Conservation (phyloP, 106 monocot species). For the Platanthera zijinensis region DNA sequence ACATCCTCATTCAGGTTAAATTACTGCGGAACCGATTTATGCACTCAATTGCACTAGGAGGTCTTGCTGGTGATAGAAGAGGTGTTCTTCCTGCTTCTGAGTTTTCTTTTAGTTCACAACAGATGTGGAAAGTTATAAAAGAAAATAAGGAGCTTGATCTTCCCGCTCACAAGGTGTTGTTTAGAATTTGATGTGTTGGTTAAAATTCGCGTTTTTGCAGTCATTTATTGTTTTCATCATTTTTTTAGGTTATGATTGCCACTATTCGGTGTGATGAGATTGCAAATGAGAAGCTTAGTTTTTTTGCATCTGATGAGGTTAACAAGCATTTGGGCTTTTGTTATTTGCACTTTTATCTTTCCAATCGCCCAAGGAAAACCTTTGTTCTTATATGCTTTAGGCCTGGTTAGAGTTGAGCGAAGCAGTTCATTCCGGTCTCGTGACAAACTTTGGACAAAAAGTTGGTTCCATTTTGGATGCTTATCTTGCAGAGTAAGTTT, state of each 20-base stretch:
- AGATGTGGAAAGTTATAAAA: slow-evolving; percentile 52
- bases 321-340: background rate
- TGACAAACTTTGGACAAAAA: slow-evolving; percentile 67
- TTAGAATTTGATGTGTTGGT: background rate
- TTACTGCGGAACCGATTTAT: slow-evolving; percentile 39
- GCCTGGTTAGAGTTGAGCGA: slow-evolving; percentile 26
- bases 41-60: slow-evolving; percentile 54
- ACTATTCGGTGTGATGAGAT: slow-evolving; percentile 56
- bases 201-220: background rate
- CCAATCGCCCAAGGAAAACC: background rate
- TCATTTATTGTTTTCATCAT: background rate
- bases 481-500: slow-evolving; percentile 54
- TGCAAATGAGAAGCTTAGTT: slow-evolving; percentile 45
- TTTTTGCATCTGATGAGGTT: slow-evolving; percentile 44
- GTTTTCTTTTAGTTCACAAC: slow-evolving; percentile 49
- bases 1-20: slow-evolving; percentile 28
- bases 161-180: slow-evolving; percentile 53
- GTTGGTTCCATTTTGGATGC: slow-evolving; percentile 52
- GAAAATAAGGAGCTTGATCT: slow-evolving; percentile 59
- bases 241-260: slow-evolving; percentile 49
- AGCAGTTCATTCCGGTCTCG: slow-evolving; percentile 49
- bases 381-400: slow-evolving; percentile 17
- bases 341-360: background rate
- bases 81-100: slow-evolving; percentile 54
- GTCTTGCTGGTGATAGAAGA: slow-evolving; percentile 52